A percentile compares a stretch with the other conserved stretches of the same genome.
phyloP scores from a whole-genome alignment of 257 asterid species.

The Penstemon davidsonii region DNA sequence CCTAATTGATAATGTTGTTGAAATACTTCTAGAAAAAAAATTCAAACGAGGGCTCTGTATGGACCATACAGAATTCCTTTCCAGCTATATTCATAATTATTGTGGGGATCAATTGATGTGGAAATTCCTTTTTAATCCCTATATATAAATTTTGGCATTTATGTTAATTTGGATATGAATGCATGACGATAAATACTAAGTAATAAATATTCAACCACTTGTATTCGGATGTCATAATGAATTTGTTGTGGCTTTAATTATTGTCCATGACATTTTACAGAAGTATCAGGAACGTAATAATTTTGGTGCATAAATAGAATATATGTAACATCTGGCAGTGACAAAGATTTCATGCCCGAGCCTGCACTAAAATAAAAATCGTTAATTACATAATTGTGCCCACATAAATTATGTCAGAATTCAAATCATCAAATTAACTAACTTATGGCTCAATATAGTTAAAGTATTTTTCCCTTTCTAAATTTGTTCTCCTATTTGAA shows the following conservation, averaged over 20 bases:
- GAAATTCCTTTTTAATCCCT: neutral
- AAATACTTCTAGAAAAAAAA: too few relatives aligned
- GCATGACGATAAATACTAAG: neutral
- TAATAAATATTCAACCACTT: slow-evolving; percentile 2
- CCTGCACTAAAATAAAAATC: neutral
- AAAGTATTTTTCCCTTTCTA: too few relatives aligned
- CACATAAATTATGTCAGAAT: neutral
- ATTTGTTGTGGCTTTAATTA: slow-evolving; percentile 14
- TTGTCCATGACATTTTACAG: neutral
- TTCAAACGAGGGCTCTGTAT: too few relatives aligned
- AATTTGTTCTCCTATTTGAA: too few relatives aligned
- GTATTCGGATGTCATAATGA: neutral
- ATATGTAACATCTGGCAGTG: slow-evolving; percentile 11
- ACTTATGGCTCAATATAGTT: too few relatives aligned
- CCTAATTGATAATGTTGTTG: too few relatives aligned
- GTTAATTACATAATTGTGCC: neutral
- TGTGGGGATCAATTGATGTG: neutral
- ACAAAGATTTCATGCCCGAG: neutral
- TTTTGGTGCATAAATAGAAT: neutral
- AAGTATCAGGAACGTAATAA: slow-evolving; percentile 1
- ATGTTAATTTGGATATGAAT: neutral
- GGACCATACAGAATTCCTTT: too few relatives aligned
- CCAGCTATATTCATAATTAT: too few relatives aligned
- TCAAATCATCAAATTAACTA: too few relatives aligned
- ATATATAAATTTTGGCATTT: neutral